phyloP scores from a whole-genome alignment of 768 basidiomycete species.

The Pleurotus djamor region DNA sequence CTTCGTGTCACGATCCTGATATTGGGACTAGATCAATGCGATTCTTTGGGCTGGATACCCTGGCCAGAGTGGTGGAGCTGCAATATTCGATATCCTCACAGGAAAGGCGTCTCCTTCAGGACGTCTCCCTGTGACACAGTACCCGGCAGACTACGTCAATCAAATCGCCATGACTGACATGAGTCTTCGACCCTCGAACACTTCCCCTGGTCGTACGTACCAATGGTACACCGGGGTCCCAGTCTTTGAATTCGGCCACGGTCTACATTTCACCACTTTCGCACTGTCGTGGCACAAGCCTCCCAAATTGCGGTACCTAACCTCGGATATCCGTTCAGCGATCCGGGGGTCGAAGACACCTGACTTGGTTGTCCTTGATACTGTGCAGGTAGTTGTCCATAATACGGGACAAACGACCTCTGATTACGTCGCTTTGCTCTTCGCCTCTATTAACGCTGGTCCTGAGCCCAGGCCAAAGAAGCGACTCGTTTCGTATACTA shows the following conservation, averaged over 20 bases:
- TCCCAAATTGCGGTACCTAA: conserved; percentile 34
- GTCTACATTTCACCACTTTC: conserved; percentile 55
- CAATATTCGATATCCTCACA: conserved; percentile 48
- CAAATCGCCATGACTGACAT: conserved; percentile 59
- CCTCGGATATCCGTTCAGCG: conserved; percentile 32
- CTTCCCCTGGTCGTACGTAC: conserved; percentile 55
- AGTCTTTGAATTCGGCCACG: conserved; percentile 52
- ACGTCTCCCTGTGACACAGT: conserved; percentile 52
- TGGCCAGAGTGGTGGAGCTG: conserved; percentile 52
- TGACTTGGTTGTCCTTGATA: conserved; percentile 47
- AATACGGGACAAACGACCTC: conserved; percentile 49
- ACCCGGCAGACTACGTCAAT: conserved; percentile 44
- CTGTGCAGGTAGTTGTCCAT: conserved; percentile 43
- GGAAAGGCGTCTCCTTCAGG: conserved; percentile 55
- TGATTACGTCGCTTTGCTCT: conserved; percentile 55
- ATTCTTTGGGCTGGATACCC: conserved; percentile 60
- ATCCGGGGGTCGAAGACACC: conserved; percentile 17
- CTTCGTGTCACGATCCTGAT: background rate
- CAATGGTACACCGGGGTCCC: conserved; percentile 53
- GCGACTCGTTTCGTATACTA: conserved; percentile 46
- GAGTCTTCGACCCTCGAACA: conserved; percentile 43
- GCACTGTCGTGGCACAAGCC: conserved; percentile 31
- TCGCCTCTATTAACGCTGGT: conserved; percentile 44
- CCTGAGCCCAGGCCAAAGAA: conserved; percentile 52
- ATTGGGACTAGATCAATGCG: conserved; percentile 39